Evolutionary conservation across 2,329 filamentous ascomycete species (phyloP).

Genomic region (Cryphonectria naterciae): DNA sequence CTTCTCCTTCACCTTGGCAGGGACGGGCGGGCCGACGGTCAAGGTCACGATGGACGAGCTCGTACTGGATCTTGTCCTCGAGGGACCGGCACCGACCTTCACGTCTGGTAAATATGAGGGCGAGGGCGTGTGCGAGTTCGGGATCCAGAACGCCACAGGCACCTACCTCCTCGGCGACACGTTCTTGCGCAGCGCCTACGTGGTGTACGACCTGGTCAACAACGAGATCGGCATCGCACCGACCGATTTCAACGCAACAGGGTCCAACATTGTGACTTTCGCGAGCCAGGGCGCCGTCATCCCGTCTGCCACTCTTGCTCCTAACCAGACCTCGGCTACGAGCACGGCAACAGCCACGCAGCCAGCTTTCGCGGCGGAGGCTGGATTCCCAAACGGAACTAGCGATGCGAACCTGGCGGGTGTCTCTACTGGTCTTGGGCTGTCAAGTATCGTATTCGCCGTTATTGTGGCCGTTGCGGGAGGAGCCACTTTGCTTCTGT

Average conservation of each 20-base stretch:
- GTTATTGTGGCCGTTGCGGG: background rate
- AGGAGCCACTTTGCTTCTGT: background rate
- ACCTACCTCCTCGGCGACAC: conserved; percentile 58
- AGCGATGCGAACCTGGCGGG: conserved; percentile 30
- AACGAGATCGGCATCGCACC: conserved; percentile 59
- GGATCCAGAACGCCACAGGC: conserved; percentile 55
- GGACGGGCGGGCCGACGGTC: conserved; percentile 51
- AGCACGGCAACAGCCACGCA: conserved; percentile 33
- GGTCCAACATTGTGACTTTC: conserved; percentile 55
- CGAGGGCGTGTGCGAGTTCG: conserved; percentile 56
- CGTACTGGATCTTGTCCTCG: conserved; percentile 51
- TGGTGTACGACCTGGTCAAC: conserved; percentile 63
- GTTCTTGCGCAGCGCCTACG: conserved; percentile 63
- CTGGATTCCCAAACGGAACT: conserved; percentile 40
- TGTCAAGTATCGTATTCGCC: conserved; percentile 29
- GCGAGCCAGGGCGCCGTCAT: conserved; percentile 53
- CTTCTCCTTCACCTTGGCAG: conserved; percentile 60
- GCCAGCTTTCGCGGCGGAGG: conserved; percentile 42
- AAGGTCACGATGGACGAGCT: conserved; percentile 60
- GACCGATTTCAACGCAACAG: conserved; percentile 59
- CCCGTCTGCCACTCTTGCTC: conserved; percentile 52
- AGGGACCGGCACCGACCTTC: conserved; percentile 41
- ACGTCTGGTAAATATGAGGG: conserved; percentile 47
- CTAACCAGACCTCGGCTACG: conserved; percentile 44
- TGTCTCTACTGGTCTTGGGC: conserved; percentile 33